Evolutionary conservation across 345 rosid species (phyloP), one percentile per base, ranked within the genome.

Genomic region (Lepidium didymum): DNA sequence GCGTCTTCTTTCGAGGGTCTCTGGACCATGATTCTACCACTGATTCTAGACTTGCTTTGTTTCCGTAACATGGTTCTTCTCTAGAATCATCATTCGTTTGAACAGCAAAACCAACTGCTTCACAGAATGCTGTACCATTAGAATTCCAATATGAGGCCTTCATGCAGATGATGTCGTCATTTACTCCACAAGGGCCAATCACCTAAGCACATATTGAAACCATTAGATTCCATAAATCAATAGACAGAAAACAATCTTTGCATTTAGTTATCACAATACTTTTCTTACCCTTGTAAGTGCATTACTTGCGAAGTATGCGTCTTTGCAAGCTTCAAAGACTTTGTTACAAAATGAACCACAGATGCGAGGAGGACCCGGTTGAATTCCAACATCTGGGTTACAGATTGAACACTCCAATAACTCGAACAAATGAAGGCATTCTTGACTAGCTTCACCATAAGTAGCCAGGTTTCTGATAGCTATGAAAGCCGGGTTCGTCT

Each of bases 341-440:
- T 75, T 74, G 43, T 89, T 82, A 81, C 98, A 95, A 41, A 91
- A 85, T 3, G 92, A 87, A 36, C 78, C 58, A 29, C 99, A 95
- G 27, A 95, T 75, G 14, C 83, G 84, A 5, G 97, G 97, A 72
- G 88, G 89, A 56, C 98, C 99, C 5, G 92, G 94, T 76, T 82
- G 87, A 61, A 83, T 78, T 23, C 99, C 99, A 43, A 91, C 74
- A 10, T 31, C 75, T 0, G 97, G 99, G 68, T 95, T 96, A 18
- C 99, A 95, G 53, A 91, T 83, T n/a, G 99, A 89, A 69, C 97
- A 95, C 80, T 95, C 99, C 84, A 91, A 66, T 65, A 86, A 72
- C 71, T 95, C 99, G 84, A 92, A 95, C 55, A 89, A 62, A 12
- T 86, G 81, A 77, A 84, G 73, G 41, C 99, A 95, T 44, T 89